These are phyloP conservation scores for slime mould (Dictyostelium discoideum) DNA, from an alignment of 78 protist genomes.

Conservation along the genomic window DNA sequence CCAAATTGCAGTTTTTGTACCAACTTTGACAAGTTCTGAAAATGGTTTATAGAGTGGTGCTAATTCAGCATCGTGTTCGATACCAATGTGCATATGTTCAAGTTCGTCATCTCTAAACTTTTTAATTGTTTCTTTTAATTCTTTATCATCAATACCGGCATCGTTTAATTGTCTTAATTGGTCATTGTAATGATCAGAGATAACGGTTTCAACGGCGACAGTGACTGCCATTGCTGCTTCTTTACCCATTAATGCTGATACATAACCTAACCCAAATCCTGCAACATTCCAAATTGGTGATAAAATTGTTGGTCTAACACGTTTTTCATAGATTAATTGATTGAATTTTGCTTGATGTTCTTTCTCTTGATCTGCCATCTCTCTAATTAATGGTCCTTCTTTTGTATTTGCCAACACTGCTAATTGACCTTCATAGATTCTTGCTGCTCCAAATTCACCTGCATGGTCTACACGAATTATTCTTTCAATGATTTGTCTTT, in stretches of 20 bases:
- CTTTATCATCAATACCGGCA: conserved; percentile 24
- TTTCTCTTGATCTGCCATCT: conserved; percentile 89
- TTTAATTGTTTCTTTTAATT: conserved; percentile 67
- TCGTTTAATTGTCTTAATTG: conserved; percentile 84
- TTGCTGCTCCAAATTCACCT: conserved; percentile 91
- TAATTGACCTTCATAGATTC: conserved; percentile 86
- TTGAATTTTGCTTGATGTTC: conserved; percentile 84
- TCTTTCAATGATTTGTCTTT: conserved; percentile 66
- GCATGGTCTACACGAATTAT: conserved; percentile 90
- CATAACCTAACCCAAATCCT: conserved; percentile 86
- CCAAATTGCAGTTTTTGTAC: conserved; percentile 79
- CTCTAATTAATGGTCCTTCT: conserved; percentile 77
- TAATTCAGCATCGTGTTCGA: conserved; percentile 85
- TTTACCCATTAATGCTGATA: conserved; percentile 86
- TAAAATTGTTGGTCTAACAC: conserved; percentile 87
- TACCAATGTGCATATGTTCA: conserved; percentile 85
- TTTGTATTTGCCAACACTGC: conserved; percentile 70
- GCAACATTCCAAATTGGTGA: conserved; percentile 88
- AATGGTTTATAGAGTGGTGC: conserved; percentile 81
- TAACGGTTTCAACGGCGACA: conserved; percentile 89
- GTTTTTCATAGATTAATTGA: conserved; percentile 66
- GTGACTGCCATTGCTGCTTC: conserved; percentile 94
- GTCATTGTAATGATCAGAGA: conserved; percentile 89
- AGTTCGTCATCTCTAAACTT: conserved; percentile 90
- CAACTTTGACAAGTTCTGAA: conserved; percentile 63